phyloP scores from a whole-genome alignment of 2,329 filamentous ascomycete species.

The Endothia cerciana region DNA sequence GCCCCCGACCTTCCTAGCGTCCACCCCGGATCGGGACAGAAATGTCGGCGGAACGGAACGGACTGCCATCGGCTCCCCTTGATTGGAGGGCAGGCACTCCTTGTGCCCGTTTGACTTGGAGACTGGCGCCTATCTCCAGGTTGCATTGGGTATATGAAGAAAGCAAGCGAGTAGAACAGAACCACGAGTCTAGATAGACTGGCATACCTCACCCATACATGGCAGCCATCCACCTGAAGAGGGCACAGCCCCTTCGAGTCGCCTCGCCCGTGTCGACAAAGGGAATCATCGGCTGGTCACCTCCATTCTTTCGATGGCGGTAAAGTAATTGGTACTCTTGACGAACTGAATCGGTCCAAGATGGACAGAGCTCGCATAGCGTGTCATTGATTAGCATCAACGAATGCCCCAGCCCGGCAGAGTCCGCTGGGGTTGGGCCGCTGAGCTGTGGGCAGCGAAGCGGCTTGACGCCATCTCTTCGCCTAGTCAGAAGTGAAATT shows the following conservation, averaged over 20 bases:
- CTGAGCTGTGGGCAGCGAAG: neutral
- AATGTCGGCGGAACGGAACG: neutral
- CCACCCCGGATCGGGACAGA: neutral
- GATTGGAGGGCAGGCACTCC: too few relatives aligned
- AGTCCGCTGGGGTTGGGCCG: neutral
- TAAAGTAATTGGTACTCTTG: neutral
- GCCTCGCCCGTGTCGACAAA: conserved; percentile 22
- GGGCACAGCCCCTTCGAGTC: conserved; percentile 21
- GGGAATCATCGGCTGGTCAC: neutral
- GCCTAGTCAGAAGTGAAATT: neutral
- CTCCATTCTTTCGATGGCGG: neutral
- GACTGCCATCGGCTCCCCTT: neutral
- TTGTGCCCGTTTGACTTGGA: neutral
- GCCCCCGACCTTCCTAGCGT: neutral
- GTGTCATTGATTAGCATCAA: neutral
- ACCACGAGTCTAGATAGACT: neutral
- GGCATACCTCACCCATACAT: neutral
- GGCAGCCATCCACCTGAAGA: neutral
- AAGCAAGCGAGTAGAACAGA: conserved; percentile 10
- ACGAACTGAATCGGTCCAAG: neutral
- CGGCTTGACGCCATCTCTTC: neutral
- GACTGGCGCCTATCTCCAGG: conserved; percentile 11
- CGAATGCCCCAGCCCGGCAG: neutral
- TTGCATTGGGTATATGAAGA: conserved; percentile 28
- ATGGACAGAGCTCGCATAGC: neutral